These are phyloP conservation scores for Haplosporangium sp. DNA, from an alignment of 371 early-diverging fungal species.

Conservation along the genomic window DNA sequence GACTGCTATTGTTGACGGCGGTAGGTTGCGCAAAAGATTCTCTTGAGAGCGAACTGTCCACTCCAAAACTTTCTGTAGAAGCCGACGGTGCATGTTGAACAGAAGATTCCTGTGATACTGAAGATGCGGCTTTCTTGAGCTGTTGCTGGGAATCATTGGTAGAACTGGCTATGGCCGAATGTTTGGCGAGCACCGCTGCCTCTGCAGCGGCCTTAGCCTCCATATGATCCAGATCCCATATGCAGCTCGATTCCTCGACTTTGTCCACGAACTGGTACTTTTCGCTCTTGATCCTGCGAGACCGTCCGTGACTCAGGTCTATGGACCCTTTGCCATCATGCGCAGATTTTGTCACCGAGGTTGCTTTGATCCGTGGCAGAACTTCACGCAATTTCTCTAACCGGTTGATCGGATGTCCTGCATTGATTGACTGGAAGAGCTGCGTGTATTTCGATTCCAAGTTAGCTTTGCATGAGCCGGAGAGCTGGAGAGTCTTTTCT, in stretches of 20 bases:
- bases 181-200: slow-evolving; percentile 14
- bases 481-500: slow-evolving; percentile 43
- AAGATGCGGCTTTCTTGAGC: slow-evolving; percentile 1
- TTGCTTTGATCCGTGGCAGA: slow-evolving; percentile 26
- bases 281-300: slow-evolving; percentile 28
- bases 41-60: slow-evolving; percentile 5
- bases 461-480: slow-evolving; percentile 34
- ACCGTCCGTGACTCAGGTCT: slow-evolving; percentile 16
- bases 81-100: slow-evolving; percentile 11
- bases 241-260: slow-evolving; percentile 48
- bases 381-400: slow-evolving; percentile 29
- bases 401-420: slow-evolving; percentile 41
- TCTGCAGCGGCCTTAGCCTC: slow-evolving; percentile 16
- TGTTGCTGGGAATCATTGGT: slow-evolving; percentile 16
- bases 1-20: slow-evolving; percentile 1
- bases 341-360: slow-evolving; percentile 14
- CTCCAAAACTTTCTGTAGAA: slow-evolving; percentile 26
- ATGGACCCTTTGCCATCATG: slow-evolving; percentile 25
- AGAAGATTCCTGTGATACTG: neutral
- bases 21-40: slow-evolving; percentile 9
- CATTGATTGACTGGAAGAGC: slow-evolving; percentile 39
- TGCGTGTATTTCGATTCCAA: slow-evolving; percentile 37
- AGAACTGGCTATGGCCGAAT: slow-evolving; percentile 2
- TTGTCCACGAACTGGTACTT: slow-evolving; percentile 52
- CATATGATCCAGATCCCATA: slow-evolving; percentile 54